Evolutionary conservation across 1,284 basidiomycete species (phyloP).

Genomic region (Chiua sp.): DNA sequence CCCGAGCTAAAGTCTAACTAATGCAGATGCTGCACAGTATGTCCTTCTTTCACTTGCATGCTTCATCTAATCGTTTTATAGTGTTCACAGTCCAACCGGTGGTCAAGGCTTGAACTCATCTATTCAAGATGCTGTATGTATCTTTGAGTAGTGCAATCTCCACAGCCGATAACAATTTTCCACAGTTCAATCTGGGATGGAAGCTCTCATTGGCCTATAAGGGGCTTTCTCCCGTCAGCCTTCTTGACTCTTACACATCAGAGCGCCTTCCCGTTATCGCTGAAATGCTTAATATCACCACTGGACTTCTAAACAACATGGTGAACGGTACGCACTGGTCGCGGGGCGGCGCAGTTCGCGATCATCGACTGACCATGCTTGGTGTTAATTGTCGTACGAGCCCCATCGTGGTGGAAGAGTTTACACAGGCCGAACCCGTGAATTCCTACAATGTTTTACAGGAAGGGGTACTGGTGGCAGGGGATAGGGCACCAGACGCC

Average conservation of each 20-base stretch:
- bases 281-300: constrained; percentile 40
- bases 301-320: constrained; percentile 1
- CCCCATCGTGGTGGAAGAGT: constrained; percentile 36
- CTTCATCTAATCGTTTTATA: neutral
- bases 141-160: neutral
- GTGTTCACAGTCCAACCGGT: neutral
- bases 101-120: constrained; percentile 49
- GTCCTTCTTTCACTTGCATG: neutral
- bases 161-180: neutral
- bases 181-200: constrained; percentile 19
- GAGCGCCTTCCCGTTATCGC: constrained; percentile 47
- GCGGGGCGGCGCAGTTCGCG: constrained; percentile 11
- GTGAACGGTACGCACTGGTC: neutral
- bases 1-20: neutral
- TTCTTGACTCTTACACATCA: constrained; percentile 40
- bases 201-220: neutral
- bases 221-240: constrained; percentile 29
- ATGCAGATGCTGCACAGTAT: neutral
- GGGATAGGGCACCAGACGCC: constrained; percentile 29
- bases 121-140: constrained; percentile 45
- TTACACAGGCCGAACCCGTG: neutral
- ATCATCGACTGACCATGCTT: constrained; percentile 32
- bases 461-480: constrained; percentile 17
- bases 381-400: constrained; percentile 42
- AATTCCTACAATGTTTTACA: constrained; percentile 18